A percentile compares a stretch with the other conserved stretches of the same genome.
phyloP scores from a whole-genome alignment of 331 rosid genomes.

The Pyracantha coccinea region DNA sequence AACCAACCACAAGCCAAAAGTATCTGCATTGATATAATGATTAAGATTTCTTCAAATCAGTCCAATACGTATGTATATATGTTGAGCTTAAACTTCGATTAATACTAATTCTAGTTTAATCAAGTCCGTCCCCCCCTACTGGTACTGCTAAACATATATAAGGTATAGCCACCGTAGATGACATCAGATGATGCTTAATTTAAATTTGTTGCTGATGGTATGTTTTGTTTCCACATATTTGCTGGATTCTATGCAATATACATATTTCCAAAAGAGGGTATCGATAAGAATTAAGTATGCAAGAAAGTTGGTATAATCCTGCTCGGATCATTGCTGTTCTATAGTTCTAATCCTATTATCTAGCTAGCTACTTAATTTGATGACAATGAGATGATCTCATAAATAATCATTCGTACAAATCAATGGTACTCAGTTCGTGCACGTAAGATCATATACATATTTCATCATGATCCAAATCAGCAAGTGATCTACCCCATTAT shows the following conservation, averaged over 20 bases:
- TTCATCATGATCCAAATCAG: background rate
- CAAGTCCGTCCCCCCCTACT: no score
- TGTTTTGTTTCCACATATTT: background rate
- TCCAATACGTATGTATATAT: background rate
- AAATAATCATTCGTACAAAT: background rate
- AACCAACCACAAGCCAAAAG: background rate
- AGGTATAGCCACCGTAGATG: conserved; percentile 9
- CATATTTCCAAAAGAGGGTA: background rate
- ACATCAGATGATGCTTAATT: background rate
- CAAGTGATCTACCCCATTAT: background rate
- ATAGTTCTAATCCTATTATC: background rate
- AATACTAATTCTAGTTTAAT: background rate
- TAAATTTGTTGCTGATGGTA: background rate
- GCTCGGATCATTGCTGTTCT: background rate
- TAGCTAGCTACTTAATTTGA: background rate
- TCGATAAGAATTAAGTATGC: background rate
- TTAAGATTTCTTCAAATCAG: background rate
- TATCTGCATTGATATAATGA: background rate
- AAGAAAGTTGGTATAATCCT: background rate
- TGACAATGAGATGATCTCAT: background rate
- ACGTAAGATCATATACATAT: background rate
- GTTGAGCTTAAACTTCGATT: background rate
- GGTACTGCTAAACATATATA: no score
- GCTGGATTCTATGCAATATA: background rate
- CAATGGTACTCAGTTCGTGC: background rate